Conservation (phyloP, 2,329 filamentous ascomycete species). For the Fusarium annulatum region DNA sequence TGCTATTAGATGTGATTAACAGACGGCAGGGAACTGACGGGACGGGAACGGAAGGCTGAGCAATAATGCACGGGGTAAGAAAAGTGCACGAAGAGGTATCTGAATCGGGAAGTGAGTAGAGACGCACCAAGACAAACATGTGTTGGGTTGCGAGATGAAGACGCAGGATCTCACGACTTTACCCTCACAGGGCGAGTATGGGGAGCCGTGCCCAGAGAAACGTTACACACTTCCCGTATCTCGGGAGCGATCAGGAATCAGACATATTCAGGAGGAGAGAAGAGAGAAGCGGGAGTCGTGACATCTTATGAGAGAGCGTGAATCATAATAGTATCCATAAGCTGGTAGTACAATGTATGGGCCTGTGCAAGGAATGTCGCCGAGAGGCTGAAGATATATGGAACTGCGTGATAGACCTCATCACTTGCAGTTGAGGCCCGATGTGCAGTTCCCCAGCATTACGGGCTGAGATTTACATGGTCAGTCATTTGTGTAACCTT, state of each 20-base stretch:
- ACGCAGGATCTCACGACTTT: not conserved
- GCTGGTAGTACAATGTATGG: not conserved
- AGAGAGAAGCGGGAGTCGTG: not conserved
- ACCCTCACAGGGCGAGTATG: not conserved
- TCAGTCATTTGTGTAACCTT: not conserved
- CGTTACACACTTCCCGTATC: conserved; percentile 10
- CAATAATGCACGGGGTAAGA: not conserved
- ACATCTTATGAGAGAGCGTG: not conserved
- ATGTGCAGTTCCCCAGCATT: not conserved
- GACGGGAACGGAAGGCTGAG: not conserved
- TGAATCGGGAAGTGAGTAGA: not conserved
- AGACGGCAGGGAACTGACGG: not conserved
- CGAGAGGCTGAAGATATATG: not conserved
- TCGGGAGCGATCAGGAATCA: not conserved
- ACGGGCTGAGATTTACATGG: not conserved
- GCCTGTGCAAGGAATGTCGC: not conserved
- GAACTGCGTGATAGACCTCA: not conserved
- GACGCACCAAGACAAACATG: not conserved
- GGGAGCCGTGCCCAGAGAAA: not conserved
- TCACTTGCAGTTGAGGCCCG: not conserved
- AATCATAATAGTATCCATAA: not conserved
- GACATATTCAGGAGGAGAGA: not conserved
- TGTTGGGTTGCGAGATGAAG: not conserved
- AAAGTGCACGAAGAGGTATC: not conserved
- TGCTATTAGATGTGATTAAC: not conserved